Evolutionary conservation across 106 monocot species (phyloP), one percentile per base, ranked within the genome.

Genomic region (Acanthochlamys bracteata): DNA sequence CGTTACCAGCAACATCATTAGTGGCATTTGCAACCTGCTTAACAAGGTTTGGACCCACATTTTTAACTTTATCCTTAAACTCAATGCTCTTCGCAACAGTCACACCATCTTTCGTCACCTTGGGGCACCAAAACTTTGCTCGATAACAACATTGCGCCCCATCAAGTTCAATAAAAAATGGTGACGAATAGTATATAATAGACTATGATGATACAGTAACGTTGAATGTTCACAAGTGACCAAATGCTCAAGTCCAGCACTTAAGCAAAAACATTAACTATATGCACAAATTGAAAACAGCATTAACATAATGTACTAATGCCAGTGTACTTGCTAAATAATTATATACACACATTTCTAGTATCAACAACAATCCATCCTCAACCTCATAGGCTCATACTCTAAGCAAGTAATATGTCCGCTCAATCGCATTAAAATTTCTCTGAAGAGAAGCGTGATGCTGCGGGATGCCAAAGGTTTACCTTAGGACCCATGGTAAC

Each of bases 21-120:
- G 93, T 93, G 41, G 93, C 93, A 78, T 93, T 93, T 24, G 93
- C 93, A 21, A 93, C 93, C 68, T 93, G 93, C 68, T 93, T 93
- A 25, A 93, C 93, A 70, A 93, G 88, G 70, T 85, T 92, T 17
- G 96, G 91, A 63, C 96, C 96, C 71, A 98, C 73, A 59, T 98
- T 98, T 61, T 92, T 98, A 13, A 88, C 75, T 68, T 88, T 88
- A 59, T 98, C 91, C 51, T 92, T 98, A 41, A 98, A 98, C 55
- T 98, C 96, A 47, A 98, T 88, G 76, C 85, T 83, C 79, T 98
- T 98, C 23, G 96, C 96, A 75, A 98, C 96, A 60, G 96, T 98
- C 24, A 98, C 96, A 55, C 96, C 96, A 71, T 98, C 96, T 69
- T 98, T 98, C 51, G 96, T 98, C 14, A 98, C 96, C 75, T 98